Evolutionary conservation across 2,329 filamentous ascomycete species (phyloP).

Genomic region (Fusarium sublunatum): DNA sequence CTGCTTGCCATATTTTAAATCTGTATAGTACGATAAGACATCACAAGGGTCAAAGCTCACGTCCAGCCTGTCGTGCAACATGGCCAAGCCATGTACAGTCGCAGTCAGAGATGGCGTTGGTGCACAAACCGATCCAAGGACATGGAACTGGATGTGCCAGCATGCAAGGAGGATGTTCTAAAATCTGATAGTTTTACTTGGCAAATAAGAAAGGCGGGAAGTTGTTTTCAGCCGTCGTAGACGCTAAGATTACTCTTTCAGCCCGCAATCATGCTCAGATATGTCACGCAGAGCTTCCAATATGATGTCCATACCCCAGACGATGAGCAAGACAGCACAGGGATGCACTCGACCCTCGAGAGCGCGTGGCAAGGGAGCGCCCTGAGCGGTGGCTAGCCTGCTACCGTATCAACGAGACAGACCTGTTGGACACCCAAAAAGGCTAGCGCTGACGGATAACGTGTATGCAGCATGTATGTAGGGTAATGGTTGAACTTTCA

Average conservation of each 20-base stretch:
- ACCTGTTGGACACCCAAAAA: conserved; percentile 2
- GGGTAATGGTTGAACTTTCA: not conserved
- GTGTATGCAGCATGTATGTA: not conserved
- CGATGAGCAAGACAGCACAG: not conserved
- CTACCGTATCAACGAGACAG: not conserved
- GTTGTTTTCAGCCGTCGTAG: not conserved
- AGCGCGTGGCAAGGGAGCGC: no score
- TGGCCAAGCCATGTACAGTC: conserved; percentile 20
- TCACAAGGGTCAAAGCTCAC: not conserved
- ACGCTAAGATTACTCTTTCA: not conserved
- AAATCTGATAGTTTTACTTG: conserved; percentile 3
- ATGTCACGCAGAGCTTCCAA: no score
- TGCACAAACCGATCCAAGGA: conserved; percentile 24
- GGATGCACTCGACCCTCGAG: no score
- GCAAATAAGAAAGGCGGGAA: not conserved
- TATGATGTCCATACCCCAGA: no score
- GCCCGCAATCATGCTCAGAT: no score
- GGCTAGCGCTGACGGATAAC: conserved; percentile 5
- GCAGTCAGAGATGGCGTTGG: conserved; percentile 12
- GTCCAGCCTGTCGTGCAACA: conserved; percentile 29
- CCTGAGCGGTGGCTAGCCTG: not conserved
- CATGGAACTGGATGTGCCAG: conserved; percentile 20
- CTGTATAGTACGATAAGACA: no score
- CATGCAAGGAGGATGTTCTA: conserved; percentile 5
- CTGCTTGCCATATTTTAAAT: no score